Evolutionary conservation across 495 filamentous ascomycete genomes (phyloP), one percentile per base, ranked within the genome.

Genomic region (Glutinoglossum americanum): DNA sequence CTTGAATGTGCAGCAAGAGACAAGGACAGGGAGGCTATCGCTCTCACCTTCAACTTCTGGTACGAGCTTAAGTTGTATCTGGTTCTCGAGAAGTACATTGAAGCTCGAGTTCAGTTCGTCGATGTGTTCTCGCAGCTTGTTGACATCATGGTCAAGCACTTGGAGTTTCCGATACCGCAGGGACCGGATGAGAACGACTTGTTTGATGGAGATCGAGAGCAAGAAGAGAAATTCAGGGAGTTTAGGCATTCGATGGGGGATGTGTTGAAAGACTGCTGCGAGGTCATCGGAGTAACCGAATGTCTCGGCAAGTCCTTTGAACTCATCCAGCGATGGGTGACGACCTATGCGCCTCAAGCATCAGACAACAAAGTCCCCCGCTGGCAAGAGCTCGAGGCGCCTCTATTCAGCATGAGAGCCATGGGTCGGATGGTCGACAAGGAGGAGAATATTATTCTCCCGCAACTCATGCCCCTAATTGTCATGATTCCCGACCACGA

Each of bases 61-160:
- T 97, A 93, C 68, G 92, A 99, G 67, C 72, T 99, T 56, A 99
- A 99, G 72, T 88, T 94, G 70, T 95, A 94, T 64, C 74, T 97
- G 33, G 85, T 87, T 7, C 69, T 97, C 35, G 89, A 95, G 7
- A 82, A 81, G 59, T 97, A 94, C 64, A 82, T 81, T n/a, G 76
- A 87, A 57, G 84, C 89, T 17, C 78, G 89, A 30, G 63, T 83
- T 56, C 73, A 81, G 57, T 83, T 82, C 61, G 73, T 82, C 33
- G 84, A 89, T 59, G 73, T 94, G 51, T 97, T 85, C 68, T 82
- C 85, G 6, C 79, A 84, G 65, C 72, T 99, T 32, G 89, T 97
- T 51, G 89, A 96, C 66, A 80, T 97, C 64, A 87, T 99, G 76
- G 80, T 97, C 58, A 82, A 80, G 61, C 92, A 95, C 63, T 75